Conservation (phyloP, 805 yeast species). For the Candida bentonensis region DNA sequence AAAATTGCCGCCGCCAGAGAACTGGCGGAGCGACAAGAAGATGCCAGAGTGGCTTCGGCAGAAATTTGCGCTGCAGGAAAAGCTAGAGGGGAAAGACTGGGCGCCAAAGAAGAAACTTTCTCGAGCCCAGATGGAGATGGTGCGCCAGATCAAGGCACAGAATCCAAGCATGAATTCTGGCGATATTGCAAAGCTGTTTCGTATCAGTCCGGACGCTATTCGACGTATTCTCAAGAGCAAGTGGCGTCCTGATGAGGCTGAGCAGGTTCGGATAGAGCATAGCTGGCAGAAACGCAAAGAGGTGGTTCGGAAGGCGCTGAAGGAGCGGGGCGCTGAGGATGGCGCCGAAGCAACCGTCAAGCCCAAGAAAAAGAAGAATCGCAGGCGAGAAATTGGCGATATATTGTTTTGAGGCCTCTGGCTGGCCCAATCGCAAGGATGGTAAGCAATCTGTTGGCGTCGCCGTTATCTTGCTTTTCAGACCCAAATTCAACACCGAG, state of each 20-base stretch:
- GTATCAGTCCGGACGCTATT: slow-evolving; percentile 68
- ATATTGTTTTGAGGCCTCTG: not conserved
- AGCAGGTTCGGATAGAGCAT: slow-evolving; percentile 28
- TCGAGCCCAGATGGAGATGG: slow-evolving; percentile 52
- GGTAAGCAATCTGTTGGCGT: too few relatives aligned
- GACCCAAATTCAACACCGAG: too few relatives aligned
- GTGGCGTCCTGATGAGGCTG: slow-evolving; percentile 57
- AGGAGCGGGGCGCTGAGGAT: slow-evolving; percentile 1
- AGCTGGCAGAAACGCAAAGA: slow-evolving; percentile 44
- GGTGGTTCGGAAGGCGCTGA: slow-evolving; percentile 23
- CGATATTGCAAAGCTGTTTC: slow-evolving; percentile 49
- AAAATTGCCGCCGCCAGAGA: slow-evolving; percentile 24
- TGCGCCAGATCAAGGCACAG: slow-evolving; percentile 37
- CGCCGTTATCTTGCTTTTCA: too few relatives aligned
- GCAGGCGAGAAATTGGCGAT: not conserved
- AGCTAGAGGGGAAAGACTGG: slow-evolving; percentile 48
- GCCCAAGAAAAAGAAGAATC: not conserved
- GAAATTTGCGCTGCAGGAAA: slow-evolving; percentile 45
- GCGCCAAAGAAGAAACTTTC: slow-evolving; percentile 54
- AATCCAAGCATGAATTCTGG: slow-evolving; percentile 48
- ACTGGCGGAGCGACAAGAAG: slow-evolving; percentile 29
- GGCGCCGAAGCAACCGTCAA: not conserved
- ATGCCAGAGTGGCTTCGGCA: slow-evolving; percentile 63
- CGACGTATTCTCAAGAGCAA: slow-evolving; percentile 63
- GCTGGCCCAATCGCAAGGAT: too few relatives aligned